Evolutionary conservation across 2,329 filamentous ascomycete species (phyloP).

Genomic region (Akanthomyces dipterigenus): DNA sequence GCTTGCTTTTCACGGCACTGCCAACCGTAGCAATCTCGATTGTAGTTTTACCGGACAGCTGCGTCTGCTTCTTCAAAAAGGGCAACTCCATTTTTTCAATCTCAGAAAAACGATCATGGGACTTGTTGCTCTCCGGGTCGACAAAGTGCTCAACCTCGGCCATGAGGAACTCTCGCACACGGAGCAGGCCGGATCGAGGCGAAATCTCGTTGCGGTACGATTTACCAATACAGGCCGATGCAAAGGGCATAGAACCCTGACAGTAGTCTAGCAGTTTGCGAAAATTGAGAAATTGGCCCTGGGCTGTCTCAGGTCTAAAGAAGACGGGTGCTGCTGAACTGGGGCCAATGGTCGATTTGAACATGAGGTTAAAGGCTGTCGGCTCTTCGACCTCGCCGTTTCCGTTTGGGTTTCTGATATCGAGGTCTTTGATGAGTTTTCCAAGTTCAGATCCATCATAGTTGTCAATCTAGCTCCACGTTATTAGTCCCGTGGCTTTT

Average conservation of each 20-base stretch:
- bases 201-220: conserved; percentile 67
- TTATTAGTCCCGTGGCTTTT: neutral
- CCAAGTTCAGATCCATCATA: conserved; percentile 58
- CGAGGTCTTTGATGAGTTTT: conserved; percentile 55
- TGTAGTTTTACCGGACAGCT: conserved; percentile 54
- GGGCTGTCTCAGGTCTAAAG: conserved; percentile 59
- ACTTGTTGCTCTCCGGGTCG: conserved; percentile 56
- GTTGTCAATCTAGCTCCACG: conserved; percentile 48
- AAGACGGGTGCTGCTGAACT: conserved; percentile 57
- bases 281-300: conserved; percentile 64
- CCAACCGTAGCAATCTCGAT: conserved; percentile 51
- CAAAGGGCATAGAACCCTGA: conserved; percentile 61
- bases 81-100: conserved; percentile 55
- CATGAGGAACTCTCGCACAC: conserved; percentile 64
- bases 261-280: conserved; percentile 62
- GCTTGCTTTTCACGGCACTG: conserved; percentile 51
- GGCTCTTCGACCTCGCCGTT: conserved; percentile 54
- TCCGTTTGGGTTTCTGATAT: conserved; percentile 58
- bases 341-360: conserved; percentile 61
- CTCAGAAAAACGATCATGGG: conserved; percentile 55
- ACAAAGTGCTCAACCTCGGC: conserved; percentile 65
- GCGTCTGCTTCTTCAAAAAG: conserved; percentile 53
- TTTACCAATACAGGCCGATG: conserved; percentile 64
- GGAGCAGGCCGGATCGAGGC: conserved; percentile 55
- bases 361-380: conserved; percentile 66